A percentile compares a stretch with the other conserved stretches of the same genome.
phyloP scores from a whole-genome alignment of 139 green algal genomes.

The Chlorella sp. region DNA sequence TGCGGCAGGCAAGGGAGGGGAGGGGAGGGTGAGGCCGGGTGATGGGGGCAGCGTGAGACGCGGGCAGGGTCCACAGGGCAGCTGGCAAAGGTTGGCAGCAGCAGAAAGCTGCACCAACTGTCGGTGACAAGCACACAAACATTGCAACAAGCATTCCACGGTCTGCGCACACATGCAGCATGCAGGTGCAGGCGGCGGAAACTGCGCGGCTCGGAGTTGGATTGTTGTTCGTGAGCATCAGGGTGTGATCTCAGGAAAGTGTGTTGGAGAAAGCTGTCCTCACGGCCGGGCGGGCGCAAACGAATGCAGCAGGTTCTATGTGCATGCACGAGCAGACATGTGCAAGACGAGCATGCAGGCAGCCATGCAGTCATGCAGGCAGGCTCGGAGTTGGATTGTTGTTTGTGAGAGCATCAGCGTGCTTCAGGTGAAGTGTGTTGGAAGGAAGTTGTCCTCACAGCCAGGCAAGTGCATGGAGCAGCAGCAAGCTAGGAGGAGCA shows the following conservation, averaged over 20 bases:
- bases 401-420: not conserved
- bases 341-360: too few species aligned
- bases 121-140: too few species aligned
- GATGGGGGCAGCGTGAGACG: not conserved
- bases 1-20: not conserved
- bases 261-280: not conserved
- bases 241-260: not conserved
- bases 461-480: not conserved
- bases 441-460: not conserved
- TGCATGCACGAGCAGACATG: too few species aligned
- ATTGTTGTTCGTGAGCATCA: constrained; percentile 7
- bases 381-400: too few species aligned
- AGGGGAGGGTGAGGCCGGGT: not conserved
- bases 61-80: not conserved
- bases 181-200: too few species aligned
- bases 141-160: too few species aligned
- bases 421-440: not conserved
- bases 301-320: too few species aligned
- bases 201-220: not conserved
- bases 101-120: too few species aligned
- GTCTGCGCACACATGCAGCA: too few species aligned
- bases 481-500: too few species aligned
- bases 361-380: too few species aligned
- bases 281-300: not conserved
- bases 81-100: too few species aligned